phyloP scores from a whole-genome alignment of 1,284 basidiomycete genomes.

The Heterobasidion annosum region DNA sequence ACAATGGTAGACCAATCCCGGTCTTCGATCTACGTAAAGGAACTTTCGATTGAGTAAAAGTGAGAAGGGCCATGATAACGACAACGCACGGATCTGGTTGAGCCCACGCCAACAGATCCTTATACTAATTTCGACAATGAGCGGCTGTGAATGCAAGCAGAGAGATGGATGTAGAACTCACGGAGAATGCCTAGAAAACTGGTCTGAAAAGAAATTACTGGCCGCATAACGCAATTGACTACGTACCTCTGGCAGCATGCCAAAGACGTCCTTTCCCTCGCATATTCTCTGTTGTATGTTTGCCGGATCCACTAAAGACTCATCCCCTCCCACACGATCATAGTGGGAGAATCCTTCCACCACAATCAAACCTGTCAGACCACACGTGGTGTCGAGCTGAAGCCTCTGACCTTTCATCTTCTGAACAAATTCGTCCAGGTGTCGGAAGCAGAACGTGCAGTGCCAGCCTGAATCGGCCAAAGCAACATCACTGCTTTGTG shows the following conservation, averaged over 20 bases:
- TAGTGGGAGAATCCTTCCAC: conserved; percentile 48
- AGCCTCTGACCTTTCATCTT: conserved; percentile 36
- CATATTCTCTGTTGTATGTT: conserved; percentile 56
- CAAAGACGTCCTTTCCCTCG: conserved; percentile 54
- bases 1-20: neutral
- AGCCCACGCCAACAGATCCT: no score
- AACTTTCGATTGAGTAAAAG: no score
- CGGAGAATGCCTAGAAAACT: neutral
- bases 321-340: conserved; percentile 48
- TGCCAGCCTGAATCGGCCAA: conserved; percentile 58
- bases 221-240: conserved; percentile 6
- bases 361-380: no score
- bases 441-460: conserved; percentile 59
- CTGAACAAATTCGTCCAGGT: conserved; percentile 46
- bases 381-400: no score
- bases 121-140: neutral
- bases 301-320: conserved; percentile 36
- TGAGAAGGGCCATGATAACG: no score
- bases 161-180: neutral
- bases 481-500: conserved; percentile 22
- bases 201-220: neutral
- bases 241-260: conserved; percentile 60
- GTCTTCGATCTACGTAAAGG: neutral
- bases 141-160: neutral
- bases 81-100: no score